Percentiles rank a stretch among this genome's conserved stretches.
phyloP scores from a whole-genome alignment of 805 yeast genomes.

The Hanseniaspora jakobsenii region DNA sequence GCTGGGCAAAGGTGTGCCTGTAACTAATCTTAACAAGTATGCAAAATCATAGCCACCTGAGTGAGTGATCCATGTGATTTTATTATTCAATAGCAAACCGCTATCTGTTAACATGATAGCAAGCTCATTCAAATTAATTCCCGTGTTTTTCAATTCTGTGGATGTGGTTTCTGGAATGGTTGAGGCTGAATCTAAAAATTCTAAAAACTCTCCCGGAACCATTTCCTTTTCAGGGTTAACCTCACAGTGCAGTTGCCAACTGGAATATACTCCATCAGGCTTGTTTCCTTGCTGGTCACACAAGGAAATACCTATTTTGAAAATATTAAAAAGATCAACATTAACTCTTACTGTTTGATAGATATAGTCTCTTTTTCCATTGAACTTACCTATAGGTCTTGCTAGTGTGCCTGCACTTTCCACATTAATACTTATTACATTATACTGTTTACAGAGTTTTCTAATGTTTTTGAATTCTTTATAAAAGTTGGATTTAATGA shows the following conservation, averaged over 20 bases:
- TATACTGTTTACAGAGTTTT: conserved; percentile 43
- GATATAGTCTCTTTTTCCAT: conserved; percentile 82
- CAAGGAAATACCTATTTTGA: conserved; percentile 74
- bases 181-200: conserved; percentile 13
- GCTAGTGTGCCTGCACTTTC: conserved; percentile 96
- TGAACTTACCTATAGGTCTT: conserved; percentile 87
- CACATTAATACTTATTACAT: conserved; percentile 61
- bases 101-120: conserved; percentile 76
- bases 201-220: conserved; percentile 64
- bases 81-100: conserved; percentile 60
- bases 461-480: conserved; percentile 54
- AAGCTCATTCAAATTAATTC: conserved; percentile 68
- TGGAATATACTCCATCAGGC: conserved; percentile 54
- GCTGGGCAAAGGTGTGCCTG: conserved; percentile 65
- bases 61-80: conserved; percentile 77
- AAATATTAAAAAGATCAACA: conserved; percentile 71
- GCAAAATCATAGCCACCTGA: conserved; percentile 95
- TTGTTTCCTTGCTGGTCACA: conserved; percentile 57
- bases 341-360: conserved; percentile 89
- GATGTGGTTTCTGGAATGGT: conserved; percentile 12
- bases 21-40: conserved; percentile 63
- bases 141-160: conserved; percentile 55
- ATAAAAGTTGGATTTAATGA: conserved; percentile 60
- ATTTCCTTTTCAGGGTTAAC: conserved; percentile 69
- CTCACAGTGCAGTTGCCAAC: conserved; percentile 94